These are phyloP conservation scores for Neopestalotiopsis rosae DNA, from an alignment of 2,329 filamentous ascomycete genomes.

Conservation along the genomic window DNA sequence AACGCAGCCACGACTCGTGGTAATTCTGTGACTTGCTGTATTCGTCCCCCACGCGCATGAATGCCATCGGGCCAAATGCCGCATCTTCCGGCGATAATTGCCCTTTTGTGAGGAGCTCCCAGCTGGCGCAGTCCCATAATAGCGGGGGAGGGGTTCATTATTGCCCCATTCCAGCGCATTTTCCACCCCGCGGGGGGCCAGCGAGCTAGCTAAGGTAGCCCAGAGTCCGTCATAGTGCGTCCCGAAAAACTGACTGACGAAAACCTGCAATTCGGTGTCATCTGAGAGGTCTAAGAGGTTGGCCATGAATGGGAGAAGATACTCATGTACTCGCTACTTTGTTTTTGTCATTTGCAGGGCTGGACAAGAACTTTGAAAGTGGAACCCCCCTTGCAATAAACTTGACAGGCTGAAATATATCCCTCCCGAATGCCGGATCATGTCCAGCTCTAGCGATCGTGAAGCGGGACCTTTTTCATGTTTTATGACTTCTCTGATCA, in stretches of 20 bases:
- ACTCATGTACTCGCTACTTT: not conserved
- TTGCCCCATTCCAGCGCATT: not conserved
- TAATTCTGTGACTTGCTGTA: not conserved
- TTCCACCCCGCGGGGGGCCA: not conserved
- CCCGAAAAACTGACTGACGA: not conserved
- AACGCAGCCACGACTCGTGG: not conserved
- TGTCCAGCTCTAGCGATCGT: constrained; percentile 4
- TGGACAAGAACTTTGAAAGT: not conserved
- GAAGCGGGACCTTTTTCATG: not conserved
- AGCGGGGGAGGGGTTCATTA: constrained; percentile 7
- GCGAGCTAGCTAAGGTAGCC: not conserved
- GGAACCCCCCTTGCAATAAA: not conserved
- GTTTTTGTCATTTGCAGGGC: not conserved
- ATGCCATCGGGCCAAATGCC: constrained; percentile 3
- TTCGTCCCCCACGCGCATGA: not conserved
- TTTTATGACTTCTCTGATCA: not conserved
- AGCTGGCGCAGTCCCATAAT: not conserved
- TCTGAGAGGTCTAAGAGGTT: not conserved
- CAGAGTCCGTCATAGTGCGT: not conserved
- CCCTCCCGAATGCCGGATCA: constrained; percentile 12
- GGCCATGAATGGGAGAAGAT: not conserved
- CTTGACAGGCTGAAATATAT: not conserved
- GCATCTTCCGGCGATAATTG: constrained; percentile 14
- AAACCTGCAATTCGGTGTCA: not conserved
- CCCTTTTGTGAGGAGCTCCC: constrained; percentile 1